phyloP scores from a whole-genome alignment of 805 yeast genomes.

The Tetrapisispora arboricola region DNA sequence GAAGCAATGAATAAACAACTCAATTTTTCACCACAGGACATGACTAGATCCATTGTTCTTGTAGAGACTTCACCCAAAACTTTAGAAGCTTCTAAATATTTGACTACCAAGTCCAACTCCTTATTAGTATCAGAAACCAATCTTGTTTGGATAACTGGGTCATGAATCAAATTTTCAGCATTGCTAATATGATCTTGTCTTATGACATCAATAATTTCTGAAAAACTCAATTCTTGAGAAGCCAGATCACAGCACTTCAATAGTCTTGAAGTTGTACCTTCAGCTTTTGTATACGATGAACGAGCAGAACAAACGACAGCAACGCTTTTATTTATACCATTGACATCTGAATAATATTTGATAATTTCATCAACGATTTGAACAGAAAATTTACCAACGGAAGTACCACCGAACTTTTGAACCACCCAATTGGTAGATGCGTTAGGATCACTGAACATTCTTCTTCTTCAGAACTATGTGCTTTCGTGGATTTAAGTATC shows the following conservation, averaged over 20 bases:
- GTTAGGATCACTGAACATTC: conserved; percentile 3
- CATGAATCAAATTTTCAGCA: conserved; percentile 46
- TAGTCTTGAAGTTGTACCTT: conserved; percentile 89
- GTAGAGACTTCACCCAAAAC: conserved; percentile 86
- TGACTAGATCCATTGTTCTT: conserved; percentile 77
- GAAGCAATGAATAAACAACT: conserved; percentile 85
- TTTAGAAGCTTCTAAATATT: conserved; percentile 75
- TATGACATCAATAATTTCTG: conserved; percentile 50
- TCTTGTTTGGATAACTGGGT: conserved; percentile 36
- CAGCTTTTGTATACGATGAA: conserved; percentile 80
- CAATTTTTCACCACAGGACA: conserved; percentile 90
- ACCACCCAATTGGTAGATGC: conserved; percentile 49
- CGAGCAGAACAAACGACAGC: conserved; percentile 97
- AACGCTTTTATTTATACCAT: conserved; percentile 40
- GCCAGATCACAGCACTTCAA: conserved; percentile 77
- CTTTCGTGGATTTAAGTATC: no score
- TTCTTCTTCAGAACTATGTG: background rate
- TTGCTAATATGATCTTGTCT: conserved; percentile 70
- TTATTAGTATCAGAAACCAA: conserved; percentile 48
- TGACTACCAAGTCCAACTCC: conserved; percentile 60
- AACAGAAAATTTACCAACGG: conserved; percentile 88
- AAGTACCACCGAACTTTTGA: conserved; percentile 96
- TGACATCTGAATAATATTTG: conserved; percentile 35
- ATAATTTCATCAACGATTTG: conserved; percentile 81
- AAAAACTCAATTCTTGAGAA: conserved; percentile 47